Base-by-base conservation (phyloP, 768 basidiomycete genomes). In the Arthromyces matolae region DNA sequence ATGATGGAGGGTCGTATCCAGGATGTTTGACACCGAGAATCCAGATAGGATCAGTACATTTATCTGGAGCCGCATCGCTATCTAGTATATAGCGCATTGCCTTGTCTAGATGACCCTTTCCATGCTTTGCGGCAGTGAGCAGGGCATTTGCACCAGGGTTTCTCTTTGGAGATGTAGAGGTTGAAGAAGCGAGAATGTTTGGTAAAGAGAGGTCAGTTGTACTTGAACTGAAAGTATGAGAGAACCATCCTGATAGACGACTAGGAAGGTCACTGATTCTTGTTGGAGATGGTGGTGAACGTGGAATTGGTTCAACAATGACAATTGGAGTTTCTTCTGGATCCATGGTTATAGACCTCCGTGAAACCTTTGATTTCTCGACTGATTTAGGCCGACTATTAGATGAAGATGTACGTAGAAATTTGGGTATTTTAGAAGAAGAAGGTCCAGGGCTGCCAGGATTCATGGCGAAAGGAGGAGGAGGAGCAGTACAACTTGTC, bases 11-110 rank as follows among this genome's bases (percentile, higher is more conserved):
- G 0, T 86, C 87, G 55, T 83, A 89, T 1, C 38, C 38, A 1
- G 23, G 14, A 12, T 47, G 38, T 2, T 19, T 24, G 8, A 49
- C 42, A 0, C 93, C 94, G 19, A 96, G 73, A 2, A 96, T 67
- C 93, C 93, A 96, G 23, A 97, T 95, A 0, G 85, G 79, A 16
- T 93, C 89, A 0, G 76, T 60, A 45, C 83, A 93, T 59, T 78
- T 84, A 64, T 96, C 93, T 1, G 89, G 90, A 3, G 77, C 80
- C 14, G 92, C 81, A 65, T 97, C 94, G 55, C 81, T 81, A 68
- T 97, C 94, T 51, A 95, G 76, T n/a, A 97, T 72, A 67, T 93
- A 90, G 36, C 92, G 76, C 73, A 93, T 81, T 3, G 87, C 89
- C 63, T 86, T 88, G 70, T 89, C 88, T 41, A 89, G 66, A 49